These are phyloP conservation scores for Stentor coeruleus DNA, from an alignment of 73 alveolate genomes.

Conservation along the genomic window DNA sequence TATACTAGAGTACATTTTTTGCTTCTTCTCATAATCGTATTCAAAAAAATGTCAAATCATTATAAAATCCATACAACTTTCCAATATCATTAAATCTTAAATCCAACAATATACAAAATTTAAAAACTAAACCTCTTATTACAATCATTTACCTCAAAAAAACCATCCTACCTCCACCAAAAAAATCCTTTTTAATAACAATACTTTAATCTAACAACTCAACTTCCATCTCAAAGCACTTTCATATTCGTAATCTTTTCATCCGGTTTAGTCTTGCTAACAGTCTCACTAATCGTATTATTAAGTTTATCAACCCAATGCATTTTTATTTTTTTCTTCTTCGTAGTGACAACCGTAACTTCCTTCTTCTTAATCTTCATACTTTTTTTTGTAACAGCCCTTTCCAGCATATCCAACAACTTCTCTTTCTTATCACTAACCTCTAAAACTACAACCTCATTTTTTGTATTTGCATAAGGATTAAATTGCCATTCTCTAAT, in stretches of 20 bases:
- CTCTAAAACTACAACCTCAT: background rate
- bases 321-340: background rate
- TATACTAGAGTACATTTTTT: no score
- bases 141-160: no score
- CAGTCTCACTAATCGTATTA: background rate
- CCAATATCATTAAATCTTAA: no score
- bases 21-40: no score
- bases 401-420: background rate
- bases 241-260: background rate
- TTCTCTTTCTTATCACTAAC: background rate
- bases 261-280: background rate
- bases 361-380: background rate
- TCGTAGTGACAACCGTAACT: background rate
- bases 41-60: no score
- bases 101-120: no score
- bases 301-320: conserved; percentile 2
- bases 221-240: no score
- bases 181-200: background rate
- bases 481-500: background rate
- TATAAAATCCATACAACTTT: no score
- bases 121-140: no score
- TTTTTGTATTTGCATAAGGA: background rate
- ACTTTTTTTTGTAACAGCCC: background rate
- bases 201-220: background rate
- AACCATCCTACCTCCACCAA: no score